These are phyloP conservation scores for Beauveria bassiana DNA, from an alignment of 2,329 filamentous ascomycete genomes.

Conservation along the genomic window DNA sequence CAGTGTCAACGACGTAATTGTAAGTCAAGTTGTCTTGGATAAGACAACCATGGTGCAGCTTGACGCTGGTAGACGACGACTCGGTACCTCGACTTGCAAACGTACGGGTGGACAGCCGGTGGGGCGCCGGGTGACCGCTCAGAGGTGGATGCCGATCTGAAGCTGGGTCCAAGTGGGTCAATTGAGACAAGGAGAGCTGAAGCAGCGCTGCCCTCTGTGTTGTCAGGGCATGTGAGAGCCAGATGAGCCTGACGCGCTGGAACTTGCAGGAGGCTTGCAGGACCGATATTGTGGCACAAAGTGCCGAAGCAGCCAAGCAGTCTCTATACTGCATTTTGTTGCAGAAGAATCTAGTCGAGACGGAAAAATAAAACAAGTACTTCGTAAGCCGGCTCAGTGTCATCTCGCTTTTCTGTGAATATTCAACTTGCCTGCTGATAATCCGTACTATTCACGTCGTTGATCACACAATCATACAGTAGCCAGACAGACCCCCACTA, in stretches of 20 bases:
- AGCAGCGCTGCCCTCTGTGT: background rate
- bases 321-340: background rate
- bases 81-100: too few species aligned
- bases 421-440: too few species aligned
- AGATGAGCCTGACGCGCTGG: background rate
- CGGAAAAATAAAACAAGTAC: too few species aligned
- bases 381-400: background rate
- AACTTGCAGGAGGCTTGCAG: slow-evolving; percentile 7
- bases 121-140: background rate
- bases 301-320: background rate
- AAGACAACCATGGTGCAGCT: background rate
- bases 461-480: too few species aligned
- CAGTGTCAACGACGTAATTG: slow-evolving; percentile 10
- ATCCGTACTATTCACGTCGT: too few species aligned
- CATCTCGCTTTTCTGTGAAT: background rate
- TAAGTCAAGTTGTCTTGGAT: slow-evolving; percentile 9
- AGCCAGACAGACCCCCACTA: too few species aligned
- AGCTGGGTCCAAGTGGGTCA: slow-evolving; percentile 1
- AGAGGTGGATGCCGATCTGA: slow-evolving; percentile 7
- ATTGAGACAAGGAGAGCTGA: slow-evolving; percentile 2
- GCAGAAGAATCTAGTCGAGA: background rate
- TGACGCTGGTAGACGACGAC: background rate
- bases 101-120: background rate
- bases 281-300: background rate
- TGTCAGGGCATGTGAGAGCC: background rate